Percentiles rank a stretch among this genome's conserved stretches.
Conservation (phyloP, 768 basidiomycete genomes). For the Hygrocybe punicea region DNA sequence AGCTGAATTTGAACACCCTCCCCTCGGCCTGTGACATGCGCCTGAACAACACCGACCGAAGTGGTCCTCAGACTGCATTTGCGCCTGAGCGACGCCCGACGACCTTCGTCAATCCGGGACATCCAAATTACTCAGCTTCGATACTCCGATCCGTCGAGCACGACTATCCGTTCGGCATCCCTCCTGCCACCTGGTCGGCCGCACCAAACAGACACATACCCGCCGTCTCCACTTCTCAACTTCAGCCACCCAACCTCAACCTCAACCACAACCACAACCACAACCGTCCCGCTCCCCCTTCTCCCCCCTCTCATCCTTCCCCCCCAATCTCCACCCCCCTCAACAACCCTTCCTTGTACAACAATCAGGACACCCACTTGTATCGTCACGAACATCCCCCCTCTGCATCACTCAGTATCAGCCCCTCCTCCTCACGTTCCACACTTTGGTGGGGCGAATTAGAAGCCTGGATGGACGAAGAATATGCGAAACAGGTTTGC, state of each 20-base stretch:
- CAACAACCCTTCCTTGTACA: constrained; percentile 23
- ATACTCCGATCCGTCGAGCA: constrained; percentile 34
- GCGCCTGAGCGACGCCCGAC: not conserved
- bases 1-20: not conserved
- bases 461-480: constrained; percentile 97
- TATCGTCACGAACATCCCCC: constrained; percentile 24
- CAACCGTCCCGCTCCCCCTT: constrained; percentile 33
- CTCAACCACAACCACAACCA: constrained; percentile 48
- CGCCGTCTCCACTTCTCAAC: constrained; percentile 26
- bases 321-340: constrained; percentile 15
- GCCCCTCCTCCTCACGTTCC: constrained; percentile 41
- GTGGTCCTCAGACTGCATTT: not conserved
- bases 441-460: constrained; percentile 86
- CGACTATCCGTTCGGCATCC: constrained; percentile 29
- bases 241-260: constrained; percentile 17
- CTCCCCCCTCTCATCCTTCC: constrained; percentile 25
- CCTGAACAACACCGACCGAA: not conserved
- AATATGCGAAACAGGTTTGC: constrained; percentile 88
- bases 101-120: not conserved
- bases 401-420: constrained; percentile 9
- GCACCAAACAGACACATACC: constrained; percentile 47
- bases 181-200: constrained; percentile 9
- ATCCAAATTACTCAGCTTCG: constrained; percentile 35
- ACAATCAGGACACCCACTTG: constrained; percentile 33
- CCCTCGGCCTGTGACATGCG: not conserved